phyloP scores from a whole-genome alignment of 129 eudicot genomes.

The Lactuca saligna region DNA sequence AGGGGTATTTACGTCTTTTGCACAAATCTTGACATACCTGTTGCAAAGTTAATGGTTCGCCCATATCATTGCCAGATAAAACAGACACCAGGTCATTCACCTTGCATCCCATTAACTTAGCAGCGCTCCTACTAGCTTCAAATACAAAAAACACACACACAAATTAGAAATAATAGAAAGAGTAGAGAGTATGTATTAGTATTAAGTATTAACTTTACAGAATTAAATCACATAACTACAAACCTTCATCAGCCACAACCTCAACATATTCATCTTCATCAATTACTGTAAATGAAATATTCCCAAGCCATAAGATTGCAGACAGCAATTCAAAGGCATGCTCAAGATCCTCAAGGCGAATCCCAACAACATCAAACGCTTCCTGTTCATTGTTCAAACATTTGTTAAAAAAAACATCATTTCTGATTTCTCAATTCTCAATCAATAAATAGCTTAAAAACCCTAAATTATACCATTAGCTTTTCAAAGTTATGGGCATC shows the following conservation, averaged over 20 bases:
- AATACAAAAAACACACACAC: slow-evolving; percentile 15
- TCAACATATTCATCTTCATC: slow-evolving; percentile 66
- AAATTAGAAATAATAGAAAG: neutral
- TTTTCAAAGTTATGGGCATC: slow-evolving; percentile 63
- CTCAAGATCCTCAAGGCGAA: slow-evolving; percentile 64
- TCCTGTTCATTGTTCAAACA: slow-evolving; percentile 45
- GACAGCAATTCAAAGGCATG: slow-evolving; percentile 71
- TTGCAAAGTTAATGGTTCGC: slow-evolving; percentile 61
- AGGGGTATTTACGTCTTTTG: neutral
- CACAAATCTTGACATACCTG: slow-evolving; percentile 49
- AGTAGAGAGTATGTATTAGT: no score
- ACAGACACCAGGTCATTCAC: slow-evolving; percentile 52
- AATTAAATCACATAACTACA: neutral
- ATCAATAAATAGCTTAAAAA: neutral
- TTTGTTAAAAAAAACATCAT: no score
- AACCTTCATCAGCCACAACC: slow-evolving; percentile 81
- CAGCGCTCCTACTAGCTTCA: slow-evolving; percentile 68
- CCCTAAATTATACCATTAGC: slow-evolving; percentile 53
- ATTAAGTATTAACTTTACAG: neutral
- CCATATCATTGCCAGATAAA: slow-evolving; percentile 52
- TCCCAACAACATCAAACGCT: slow-evolving; percentile 52
- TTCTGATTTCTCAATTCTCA: no score
- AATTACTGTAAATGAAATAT: slow-evolving; percentile 62
- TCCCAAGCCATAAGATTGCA: slow-evolving; percentile 93
- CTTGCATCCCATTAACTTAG: slow-evolving; percentile 77